Conservation (phyloP, 1,284 basidiomycete species). For the Porogramme epimiltina region DNA sequence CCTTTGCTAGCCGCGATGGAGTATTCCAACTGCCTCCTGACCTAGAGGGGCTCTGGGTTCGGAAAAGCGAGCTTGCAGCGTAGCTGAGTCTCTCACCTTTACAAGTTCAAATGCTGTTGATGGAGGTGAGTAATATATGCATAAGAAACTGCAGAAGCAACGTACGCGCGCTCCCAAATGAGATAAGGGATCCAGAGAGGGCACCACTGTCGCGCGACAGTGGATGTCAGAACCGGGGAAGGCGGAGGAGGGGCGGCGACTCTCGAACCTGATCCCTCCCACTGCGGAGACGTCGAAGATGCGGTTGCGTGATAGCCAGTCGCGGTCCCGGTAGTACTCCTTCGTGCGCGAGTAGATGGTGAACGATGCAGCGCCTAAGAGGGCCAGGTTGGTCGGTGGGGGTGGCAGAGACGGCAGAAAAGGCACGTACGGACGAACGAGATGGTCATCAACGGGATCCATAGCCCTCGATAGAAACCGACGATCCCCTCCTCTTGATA, state of each 20-base stretch:
- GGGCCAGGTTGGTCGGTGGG: neutral
- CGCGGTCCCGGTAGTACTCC: conserved; percentile 69
- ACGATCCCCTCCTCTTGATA: conserved; percentile 90
- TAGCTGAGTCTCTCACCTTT: conserved; percentile 61
- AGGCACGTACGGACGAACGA: conserved; percentile 85
- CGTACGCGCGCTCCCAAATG: conserved; percentile 83
- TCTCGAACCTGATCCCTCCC: conserved; percentile 62
- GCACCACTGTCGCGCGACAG: conserved; percentile 53
- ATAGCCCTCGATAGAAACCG: conserved; percentile 90
- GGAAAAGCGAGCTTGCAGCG: neutral
- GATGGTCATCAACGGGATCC: conserved; percentile 95
- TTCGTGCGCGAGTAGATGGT: conserved; percentile 93
- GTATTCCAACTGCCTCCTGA: conserved; percentile 91
- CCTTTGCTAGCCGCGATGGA: conserved; percentile 86
- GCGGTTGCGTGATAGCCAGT: conserved; percentile 58
- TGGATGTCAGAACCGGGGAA: conserved; percentile 3
- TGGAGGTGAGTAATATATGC: conserved; percentile 3
- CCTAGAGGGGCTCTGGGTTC: conserved; percentile 42
- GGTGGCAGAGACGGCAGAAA: conserved; percentile 1
- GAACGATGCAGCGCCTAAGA: conserved; percentile 83
- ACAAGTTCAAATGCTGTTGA: conserved; percentile 88
- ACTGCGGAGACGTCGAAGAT: conserved; percentile 73
- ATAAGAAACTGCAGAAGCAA: conserved; percentile 26
- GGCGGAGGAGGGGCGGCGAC: neutral
- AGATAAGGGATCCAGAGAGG: conserved; percentile 82